Conservation (phyloP, 495 filamentous ascomycete species). For the Lasiosphaeriaceae sp. region DNA sequence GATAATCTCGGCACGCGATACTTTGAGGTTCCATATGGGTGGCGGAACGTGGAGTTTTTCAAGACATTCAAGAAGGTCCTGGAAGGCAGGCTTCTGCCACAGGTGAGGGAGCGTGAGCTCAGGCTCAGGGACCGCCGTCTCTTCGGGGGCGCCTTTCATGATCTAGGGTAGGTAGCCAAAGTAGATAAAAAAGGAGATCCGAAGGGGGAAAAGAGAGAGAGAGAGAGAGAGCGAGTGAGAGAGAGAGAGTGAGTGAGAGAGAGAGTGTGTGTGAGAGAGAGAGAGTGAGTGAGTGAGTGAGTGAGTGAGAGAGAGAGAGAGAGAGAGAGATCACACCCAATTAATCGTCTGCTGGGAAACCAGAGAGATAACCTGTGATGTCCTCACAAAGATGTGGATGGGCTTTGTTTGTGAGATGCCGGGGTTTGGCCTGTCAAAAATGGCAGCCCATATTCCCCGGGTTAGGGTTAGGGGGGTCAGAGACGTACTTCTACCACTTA, state of each 20-base stretch:
- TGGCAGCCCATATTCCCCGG: no score
- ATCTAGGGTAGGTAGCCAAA: background rate
- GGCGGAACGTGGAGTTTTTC: conserved; percentile 38
- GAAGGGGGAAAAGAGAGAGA: background rate
- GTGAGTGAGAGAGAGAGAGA: no score
- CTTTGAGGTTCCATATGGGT: conserved; percentile 34
- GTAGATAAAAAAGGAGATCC: background rate
- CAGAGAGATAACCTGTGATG: no score
- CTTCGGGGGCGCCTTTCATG: background rate
- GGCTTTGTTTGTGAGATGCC: no score
- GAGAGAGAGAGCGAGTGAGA: background rate
- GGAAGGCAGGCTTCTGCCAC: conserved; percentile 42
- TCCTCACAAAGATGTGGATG: no score
- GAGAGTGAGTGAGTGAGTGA: no score
- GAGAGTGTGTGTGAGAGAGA: no score
- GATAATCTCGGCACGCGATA: conserved; percentile 26
- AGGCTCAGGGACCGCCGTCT: background rate
- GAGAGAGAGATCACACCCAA: no score
- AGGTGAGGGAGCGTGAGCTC: conserved; percentile 37
- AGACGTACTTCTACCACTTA: no score
- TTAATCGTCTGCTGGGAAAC: no score
- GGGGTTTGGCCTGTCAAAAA: no score
- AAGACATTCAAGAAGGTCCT: conserved; percentile 34
- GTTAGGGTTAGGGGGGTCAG: no score
- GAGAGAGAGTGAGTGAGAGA: background rate